Evolutionary conservation across 345 rosid genomes (phyloP).

Genomic region (Populus alba): DNA sequence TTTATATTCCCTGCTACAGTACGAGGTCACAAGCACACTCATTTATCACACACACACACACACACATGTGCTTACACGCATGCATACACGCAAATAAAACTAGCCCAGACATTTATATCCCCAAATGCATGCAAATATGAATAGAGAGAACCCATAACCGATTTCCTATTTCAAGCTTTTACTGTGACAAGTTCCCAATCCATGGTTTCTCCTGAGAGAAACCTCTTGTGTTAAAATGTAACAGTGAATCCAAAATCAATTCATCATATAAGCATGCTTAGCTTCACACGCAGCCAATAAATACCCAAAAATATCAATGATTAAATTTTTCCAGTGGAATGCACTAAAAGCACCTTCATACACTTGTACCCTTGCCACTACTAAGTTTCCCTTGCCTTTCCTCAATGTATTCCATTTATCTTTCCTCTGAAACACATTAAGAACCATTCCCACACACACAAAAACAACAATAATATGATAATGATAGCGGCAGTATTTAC

Average conservation of each 20-base stretch:
- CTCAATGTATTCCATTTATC: neutral
- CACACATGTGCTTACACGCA: neutral
- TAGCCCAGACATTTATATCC: neutral
- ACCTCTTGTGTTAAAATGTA: neutral
- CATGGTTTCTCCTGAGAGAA: conserved; percentile 7
- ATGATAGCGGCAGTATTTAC: conserved; percentile 29
- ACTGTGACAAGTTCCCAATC: conserved; percentile 13
- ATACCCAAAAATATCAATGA: neutral
- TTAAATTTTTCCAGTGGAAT: neutral
- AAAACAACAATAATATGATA: neutral
- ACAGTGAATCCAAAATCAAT: neutral
- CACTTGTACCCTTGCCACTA: neutral
- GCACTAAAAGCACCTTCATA: neutral
- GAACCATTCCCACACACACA: neutral
- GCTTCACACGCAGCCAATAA: neutral
- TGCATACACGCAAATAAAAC: neutral
- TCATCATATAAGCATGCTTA: neutral
- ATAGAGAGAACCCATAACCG: neutral
- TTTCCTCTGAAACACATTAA: neutral
- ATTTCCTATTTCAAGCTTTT: neutral
- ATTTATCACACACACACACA: neutral
- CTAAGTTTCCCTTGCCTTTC: neutral
- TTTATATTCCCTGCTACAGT: neutral
- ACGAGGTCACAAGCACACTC: neutral
- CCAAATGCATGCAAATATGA: neutral